phyloP scores from a whole-genome alignment of 2,329 filamentous ascomycete species.

The Monosporascus cannonballus region DNA sequence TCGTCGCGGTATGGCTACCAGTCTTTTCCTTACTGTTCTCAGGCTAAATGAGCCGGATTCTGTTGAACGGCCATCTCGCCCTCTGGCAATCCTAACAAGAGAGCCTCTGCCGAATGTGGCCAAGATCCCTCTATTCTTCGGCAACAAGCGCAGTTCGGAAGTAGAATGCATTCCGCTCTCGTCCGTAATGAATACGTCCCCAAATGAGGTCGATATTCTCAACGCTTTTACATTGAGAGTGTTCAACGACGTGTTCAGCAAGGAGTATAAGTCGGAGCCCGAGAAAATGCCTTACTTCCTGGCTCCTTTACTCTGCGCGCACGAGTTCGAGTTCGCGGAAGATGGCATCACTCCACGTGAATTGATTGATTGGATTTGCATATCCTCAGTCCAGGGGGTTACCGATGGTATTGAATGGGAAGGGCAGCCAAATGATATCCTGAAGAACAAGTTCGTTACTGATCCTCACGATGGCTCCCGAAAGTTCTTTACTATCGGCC shows the following conservation, averaged over 20 bases:
- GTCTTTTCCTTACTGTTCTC: slow-evolving; percentile 58
- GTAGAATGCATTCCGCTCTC: slow-evolving; percentile 45
- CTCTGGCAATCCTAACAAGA: slow-evolving; percentile 67
- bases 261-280: slow-evolving; percentile 61
- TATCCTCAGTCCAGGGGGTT: slow-evolving; percentile 33
- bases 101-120: slow-evolving; percentile 58
- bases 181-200: slow-evolving; percentile 35
- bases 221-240: slow-evolving; percentile 67
- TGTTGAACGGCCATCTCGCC: slow-evolving; percentile 53
- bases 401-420: slow-evolving; percentile 32
- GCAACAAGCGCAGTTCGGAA: slow-evolving; percentile 52
- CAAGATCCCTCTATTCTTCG: slow-evolving; percentile 66
- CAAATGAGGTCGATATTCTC: slow-evolving; percentile 46
- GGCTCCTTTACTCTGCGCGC: slow-evolving; percentile 45
- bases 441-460: slow-evolving; percentile 45
- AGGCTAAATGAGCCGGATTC: slow-evolving; percentile 49
- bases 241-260: slow-evolving; percentile 85
- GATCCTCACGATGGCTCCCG: slow-evolving; percentile 59
- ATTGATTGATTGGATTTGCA: slow-evolving; percentile 57
- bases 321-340: slow-evolving; percentile 20
- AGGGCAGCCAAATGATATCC: slow-evolving; percentile 41
- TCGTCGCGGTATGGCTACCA: slow-evolving; percentile 35
- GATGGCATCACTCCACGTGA: slow-evolving; percentile 12
- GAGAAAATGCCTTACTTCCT: slow-evolving; percentile 77
- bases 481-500: slow-evolving; percentile 49